Conservation (phyloP, 2,329 filamentous ascomycete species). For the Curvularia verruculosa region DNA sequence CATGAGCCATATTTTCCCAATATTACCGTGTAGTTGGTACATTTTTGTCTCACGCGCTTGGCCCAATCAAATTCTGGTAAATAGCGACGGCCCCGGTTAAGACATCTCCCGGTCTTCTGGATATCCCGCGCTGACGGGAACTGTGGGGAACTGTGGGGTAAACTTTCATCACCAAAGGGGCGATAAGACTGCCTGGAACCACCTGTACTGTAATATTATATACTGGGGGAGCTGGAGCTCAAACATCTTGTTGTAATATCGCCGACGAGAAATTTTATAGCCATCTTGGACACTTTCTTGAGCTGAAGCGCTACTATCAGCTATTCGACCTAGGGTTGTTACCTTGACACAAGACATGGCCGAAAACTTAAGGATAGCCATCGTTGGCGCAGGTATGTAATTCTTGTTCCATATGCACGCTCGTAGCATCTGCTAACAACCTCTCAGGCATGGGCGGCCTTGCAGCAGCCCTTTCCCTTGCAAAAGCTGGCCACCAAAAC, state of each 20-base stretch:
- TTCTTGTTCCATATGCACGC: not conserved
- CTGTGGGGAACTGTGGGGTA: conserved; percentile 5
- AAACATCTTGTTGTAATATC: not conserved
- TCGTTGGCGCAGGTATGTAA: conserved; percentile 44
- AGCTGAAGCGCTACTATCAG: no score
- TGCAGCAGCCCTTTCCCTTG: conserved; percentile 72
- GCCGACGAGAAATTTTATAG: no score
- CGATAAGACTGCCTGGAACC: not conserved
- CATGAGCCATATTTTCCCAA: not conserved
- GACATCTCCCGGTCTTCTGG: conserved; percentile 8
- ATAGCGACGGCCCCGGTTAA: conserved; percentile 8
- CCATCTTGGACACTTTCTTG: not conserved
- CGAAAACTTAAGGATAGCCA: conserved; percentile 39
- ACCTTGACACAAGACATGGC: conserved; percentile 31
- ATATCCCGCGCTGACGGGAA: conserved; percentile 3
- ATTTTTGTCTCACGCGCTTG: not conserved
- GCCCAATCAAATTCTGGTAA: not conserved
- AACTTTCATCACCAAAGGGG: not conserved
- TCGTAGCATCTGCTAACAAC: conserved; percentile 15
- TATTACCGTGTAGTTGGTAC: not conserved
- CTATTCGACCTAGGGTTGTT: no score
- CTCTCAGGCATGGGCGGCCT: conserved; percentile 78
- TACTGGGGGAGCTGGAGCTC: not conserved
- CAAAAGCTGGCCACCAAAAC: conserved; percentile 75
- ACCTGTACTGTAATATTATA: not conserved